A percentile compares a stretch with the other conserved stretches of the same genome.
Conservation (phyloP, 1,284 basidiomycete genomes). For the Dichomitus squalens region DNA sequence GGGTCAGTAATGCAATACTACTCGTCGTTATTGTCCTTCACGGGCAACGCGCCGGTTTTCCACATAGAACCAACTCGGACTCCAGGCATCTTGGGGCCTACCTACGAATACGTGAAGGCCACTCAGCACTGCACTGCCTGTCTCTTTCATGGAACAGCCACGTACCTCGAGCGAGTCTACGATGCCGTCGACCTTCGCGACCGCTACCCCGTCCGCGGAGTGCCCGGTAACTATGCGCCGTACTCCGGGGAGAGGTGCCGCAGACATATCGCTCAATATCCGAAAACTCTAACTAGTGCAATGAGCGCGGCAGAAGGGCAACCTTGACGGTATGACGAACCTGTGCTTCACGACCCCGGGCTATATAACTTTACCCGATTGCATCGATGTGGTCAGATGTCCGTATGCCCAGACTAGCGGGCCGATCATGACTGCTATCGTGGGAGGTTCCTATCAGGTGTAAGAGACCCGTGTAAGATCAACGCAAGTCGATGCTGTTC, state of each 20-base stretch:
- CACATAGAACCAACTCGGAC: constrained; percentile 43
- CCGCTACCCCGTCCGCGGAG: constrained; percentile 21
- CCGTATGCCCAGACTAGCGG: background rate
- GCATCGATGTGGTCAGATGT: constrained; percentile 7
- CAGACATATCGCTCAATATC: constrained; percentile 52
- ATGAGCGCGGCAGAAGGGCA: background rate
- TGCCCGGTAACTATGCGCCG: constrained; percentile 57
- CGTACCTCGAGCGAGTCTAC: constrained; percentile 14
- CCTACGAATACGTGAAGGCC: background rate
- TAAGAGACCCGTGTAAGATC: background rate
- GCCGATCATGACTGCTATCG: background rate
- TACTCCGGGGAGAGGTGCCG: constrained; percentile 32
- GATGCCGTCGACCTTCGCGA: constrained; percentile 26
- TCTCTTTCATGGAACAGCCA: background rate
- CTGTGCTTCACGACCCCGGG: background rate
- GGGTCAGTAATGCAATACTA: constrained; percentile 17
- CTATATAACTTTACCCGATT: constrained; percentile 1
- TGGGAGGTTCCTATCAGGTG: background rate
- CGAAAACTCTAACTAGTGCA: background rate
- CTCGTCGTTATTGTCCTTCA: constrained; percentile 55
- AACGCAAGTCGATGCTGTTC: background rate
- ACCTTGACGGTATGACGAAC: background rate
- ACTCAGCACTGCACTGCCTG: background rate
- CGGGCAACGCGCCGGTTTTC: constrained; percentile 53
- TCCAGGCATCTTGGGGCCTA: constrained; percentile 20